Evolutionary conservation across 2,329 filamentous ascomycete genomes (phyloP), one percentile per base, ranked within the genome.

Genomic region (Kalmusia sp.): DNA sequence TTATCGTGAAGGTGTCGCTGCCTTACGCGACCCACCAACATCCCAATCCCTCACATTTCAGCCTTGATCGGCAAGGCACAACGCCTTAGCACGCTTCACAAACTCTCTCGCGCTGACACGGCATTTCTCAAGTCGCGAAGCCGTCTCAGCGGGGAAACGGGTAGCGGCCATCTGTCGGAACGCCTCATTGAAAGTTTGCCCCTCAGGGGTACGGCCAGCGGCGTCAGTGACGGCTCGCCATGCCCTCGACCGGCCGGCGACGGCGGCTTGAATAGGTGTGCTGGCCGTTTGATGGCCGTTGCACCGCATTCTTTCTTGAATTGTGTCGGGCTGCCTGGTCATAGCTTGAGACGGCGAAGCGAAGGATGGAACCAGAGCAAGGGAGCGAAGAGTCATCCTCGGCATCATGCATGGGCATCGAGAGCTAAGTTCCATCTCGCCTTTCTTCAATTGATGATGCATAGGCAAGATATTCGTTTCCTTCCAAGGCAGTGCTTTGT

Each of bases 201-300:
- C 57, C 63, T 63, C 64, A 70, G 66, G 66, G 62, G 68, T 52
- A 62, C 59, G 51, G 55, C 49, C 61, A 62, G 62, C 59, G 57
- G 58, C 54, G 58, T 57, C 38, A 54, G 19, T 43, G 40, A 56
- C 49, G 60, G 57, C 54, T 52, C 57, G 31, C n/a, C 24, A 51
- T 22, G 24, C 49, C 38, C 40, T 38, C 40, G 53, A 43, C 33
- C 57, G 59, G 49, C 35, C 9, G 19, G 30, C 28, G 41, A 44
- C 41, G 28, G 19, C 28, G 41, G 28, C 28, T 44, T 22, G 27
- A 33, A 58, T 52, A 27, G 28, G 48, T 51, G 63, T 61, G 57
- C 59, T 65, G 64, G 56, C 55, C 65, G 51, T 60, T 47, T 48
- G 54, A 51, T 69, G 64, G 65, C 61, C 66, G 58, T 63, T 68